Evolutionary conservation across 2,329 filamentous ascomycete species (phyloP), one percentile per base, ranked within the genome.

Genomic region (Periconia macrospinosa): DNA sequence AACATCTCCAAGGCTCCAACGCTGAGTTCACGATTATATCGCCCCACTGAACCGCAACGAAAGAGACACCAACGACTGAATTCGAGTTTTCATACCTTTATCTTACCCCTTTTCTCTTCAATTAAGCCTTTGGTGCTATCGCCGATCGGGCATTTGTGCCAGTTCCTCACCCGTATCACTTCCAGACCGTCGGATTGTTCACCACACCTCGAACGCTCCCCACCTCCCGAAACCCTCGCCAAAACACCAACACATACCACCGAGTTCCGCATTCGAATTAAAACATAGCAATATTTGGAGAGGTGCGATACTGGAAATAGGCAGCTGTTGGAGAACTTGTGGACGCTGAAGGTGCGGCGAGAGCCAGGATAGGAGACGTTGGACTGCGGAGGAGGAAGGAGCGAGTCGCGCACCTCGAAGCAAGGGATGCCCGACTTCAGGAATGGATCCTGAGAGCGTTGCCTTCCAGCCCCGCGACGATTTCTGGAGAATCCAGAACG

Each of bases 401-500:
- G 59, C 61, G 66, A 61, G 48, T 54, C 58, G 59, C 59, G 58
- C 49, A 58, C 58, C 50, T 51, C 33, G 33, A 37, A 54, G 30
- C 59, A 59, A 67, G 69, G 70, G 58, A 72, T 74, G 70, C 63
- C 55, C 65, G 44, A 60, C 50, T 53, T 27, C 23, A 56, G 71
- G 62, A 59, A 87, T 87, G 85, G 84, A 87, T 79, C 81, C 83
- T 61, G 83, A 86, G 75, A 85, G 75, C 63, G 73, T 80, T 71
- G 78, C 81, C 55, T 85, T 86, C 74, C 84, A 83, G 60, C 85
- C 85, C 60, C 82, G 80, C 71, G 83, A 84, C 76, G 85, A 87
- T 70, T 76, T 85, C 66, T 88, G 85, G 85, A 82, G 83, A 59
- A 74, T 87, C 56, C 82, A 86, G 62, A 80, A 81, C 70, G 84